Conservation (phyloP, 2,329 filamentous ascomycete genomes). For the Sphaerulina musiva region DNA sequence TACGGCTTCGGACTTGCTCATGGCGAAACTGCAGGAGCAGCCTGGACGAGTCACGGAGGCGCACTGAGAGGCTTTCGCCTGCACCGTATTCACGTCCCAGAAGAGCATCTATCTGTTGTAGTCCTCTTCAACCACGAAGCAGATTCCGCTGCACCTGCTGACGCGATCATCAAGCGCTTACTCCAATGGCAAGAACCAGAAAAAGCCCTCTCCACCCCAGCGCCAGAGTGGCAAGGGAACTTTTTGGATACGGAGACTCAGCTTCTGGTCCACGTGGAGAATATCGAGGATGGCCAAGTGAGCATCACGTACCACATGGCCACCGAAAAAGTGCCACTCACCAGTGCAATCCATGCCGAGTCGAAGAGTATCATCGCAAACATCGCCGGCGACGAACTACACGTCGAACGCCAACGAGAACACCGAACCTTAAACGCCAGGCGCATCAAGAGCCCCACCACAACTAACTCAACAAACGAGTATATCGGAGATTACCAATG, state of each 20-base stretch:
- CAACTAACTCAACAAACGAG: neutral
- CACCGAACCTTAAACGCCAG: conserved; percentile 18
- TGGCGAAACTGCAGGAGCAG: conserved; percentile 24
- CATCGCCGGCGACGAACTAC: conserved; percentile 30
- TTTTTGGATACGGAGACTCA: conserved; percentile 38
- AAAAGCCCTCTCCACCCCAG: neutral
- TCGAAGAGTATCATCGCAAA: conserved; percentile 25
- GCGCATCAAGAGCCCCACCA: neutral
- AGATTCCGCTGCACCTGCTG: conserved; percentile 26
- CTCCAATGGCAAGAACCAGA: conserved; percentile 25
- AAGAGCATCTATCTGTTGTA: conserved; percentile 36
- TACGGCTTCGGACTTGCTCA: conserved; percentile 38
- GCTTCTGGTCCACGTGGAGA: conserved; percentile 29
- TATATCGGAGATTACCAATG: conserved; percentile 34
- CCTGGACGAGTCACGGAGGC: conserved; percentile 37
- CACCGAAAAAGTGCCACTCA: conserved; percentile 8
- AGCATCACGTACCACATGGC: conserved; percentile 11
- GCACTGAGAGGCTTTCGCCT: conserved; percentile 40
- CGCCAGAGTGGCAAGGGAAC: conserved; percentile 31
- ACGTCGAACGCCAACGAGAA: conserved; percentile 18
- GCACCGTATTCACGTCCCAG: conserved; percentile 33
- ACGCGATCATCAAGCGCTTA: conserved; percentile 32
- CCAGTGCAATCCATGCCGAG: conserved; percentile 17
- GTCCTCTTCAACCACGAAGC: conserved; percentile 39
- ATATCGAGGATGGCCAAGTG: conserved; percentile 20